Conservation (phyloP, 306 rosid species). For the Pyrus bretschneideri region DNA sequence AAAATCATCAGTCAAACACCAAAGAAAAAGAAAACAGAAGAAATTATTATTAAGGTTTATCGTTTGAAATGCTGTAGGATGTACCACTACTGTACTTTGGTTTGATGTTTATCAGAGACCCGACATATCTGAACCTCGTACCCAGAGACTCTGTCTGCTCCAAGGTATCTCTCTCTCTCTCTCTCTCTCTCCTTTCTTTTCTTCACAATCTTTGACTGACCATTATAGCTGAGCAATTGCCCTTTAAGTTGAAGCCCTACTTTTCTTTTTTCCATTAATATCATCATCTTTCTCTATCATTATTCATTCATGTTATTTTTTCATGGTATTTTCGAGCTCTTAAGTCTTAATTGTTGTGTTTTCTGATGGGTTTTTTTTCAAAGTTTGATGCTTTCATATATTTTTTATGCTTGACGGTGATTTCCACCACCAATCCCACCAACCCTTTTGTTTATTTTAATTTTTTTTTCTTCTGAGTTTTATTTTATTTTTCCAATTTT, state of each 20-base stretch:
- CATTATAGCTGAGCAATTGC: background rate
- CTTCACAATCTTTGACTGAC: background rate
- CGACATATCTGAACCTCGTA: slow-evolving; percentile 16
- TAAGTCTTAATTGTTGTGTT: background rate
- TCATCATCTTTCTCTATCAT: slow-evolving; percentile 1
- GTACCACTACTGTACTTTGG: background rate
- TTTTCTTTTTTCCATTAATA: background rate
- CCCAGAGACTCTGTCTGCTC: background rate
- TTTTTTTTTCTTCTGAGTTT: background rate
- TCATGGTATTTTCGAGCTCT: background rate
- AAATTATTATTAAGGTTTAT: background rate
- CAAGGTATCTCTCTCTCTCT: slow-evolving; percentile 3
- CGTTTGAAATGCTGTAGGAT: background rate
- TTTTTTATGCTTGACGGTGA: background rate
- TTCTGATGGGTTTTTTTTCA: background rate
- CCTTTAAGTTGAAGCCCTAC: background rate
- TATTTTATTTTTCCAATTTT: background rate
- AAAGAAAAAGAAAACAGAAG: background rate
- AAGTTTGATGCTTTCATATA: background rate
- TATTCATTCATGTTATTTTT: background rate
- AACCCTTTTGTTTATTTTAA: background rate
- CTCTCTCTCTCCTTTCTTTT: background rate
- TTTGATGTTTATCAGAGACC: background rate
- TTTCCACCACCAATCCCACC: slow-evolving; percentile 7
- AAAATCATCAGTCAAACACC: background rate